phyloP scores from a whole-genome alignment of 1,284 basidiomycete genomes.

The Ustilago shanxiensis region DNA sequence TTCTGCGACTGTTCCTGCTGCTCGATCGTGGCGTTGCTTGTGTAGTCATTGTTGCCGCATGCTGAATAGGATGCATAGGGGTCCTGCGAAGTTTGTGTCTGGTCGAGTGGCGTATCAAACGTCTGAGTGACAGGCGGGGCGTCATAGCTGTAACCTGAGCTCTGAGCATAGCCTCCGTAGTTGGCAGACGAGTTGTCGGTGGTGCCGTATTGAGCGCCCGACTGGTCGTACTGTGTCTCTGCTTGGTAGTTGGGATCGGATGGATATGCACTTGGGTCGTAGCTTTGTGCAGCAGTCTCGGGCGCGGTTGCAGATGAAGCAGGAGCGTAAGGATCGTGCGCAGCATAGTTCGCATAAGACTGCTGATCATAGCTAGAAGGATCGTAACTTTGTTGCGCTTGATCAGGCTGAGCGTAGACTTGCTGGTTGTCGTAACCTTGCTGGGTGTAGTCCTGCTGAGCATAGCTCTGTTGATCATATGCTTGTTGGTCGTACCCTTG shows the following conservation, averaged over 20 bases:
- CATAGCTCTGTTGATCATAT: constrained; percentile 31
- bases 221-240: constrained; percentile 13
- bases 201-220: constrained; percentile 9
- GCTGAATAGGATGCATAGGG: constrained; percentile 18
- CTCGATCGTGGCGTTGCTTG: background rate
- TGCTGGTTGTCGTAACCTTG: constrained; percentile 10
- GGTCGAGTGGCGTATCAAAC: constrained; percentile 17
- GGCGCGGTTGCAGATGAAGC: constrained; percentile 5
- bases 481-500: constrained; percentile 16
- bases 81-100: constrained; percentile 12
- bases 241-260: constrained; percentile 13
- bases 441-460: constrained; percentile 15
- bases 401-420: constrained; percentile 14
- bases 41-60: constrained; percentile 12
- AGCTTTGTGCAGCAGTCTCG: constrained; percentile 12
- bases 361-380: constrained; percentile 25
- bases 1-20: constrained; percentile 11
- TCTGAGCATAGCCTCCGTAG: constrained; percentile 20
- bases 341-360: constrained; percentile 17
- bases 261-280: constrained; percentile 25
- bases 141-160: constrained; percentile 20
- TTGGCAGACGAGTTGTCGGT: constrained; percentile 3
- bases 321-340: constrained; percentile 27
- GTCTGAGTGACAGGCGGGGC: constrained; percentile 9
- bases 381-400: constrained; percentile 20